Conservation (phyloP, 257 asterid genomes). For the Echites panduratus region DNA sequence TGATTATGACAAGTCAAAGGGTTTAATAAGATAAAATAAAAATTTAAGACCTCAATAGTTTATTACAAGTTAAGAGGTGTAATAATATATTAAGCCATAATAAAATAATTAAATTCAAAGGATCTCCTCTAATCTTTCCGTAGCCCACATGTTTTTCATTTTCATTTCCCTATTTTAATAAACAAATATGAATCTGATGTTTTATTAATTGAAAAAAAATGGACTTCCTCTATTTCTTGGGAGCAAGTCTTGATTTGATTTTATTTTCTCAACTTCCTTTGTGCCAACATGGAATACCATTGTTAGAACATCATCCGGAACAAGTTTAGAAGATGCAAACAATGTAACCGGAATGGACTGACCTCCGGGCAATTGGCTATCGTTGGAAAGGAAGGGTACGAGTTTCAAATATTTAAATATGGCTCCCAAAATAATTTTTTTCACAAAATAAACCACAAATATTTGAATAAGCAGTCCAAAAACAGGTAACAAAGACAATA, state of each 20-base stretch:
- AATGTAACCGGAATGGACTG: slow-evolving; percentile 57
- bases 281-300: slow-evolving; percentile 56
- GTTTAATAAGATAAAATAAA: too few species aligned
- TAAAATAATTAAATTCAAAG: background rate
- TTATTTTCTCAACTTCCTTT: slow-evolving; percentile 48
- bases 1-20: too few species aligned
- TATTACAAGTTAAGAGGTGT: too few species aligned
- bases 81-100: too few species aligned
- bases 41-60: too few species aligned
- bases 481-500: too few species aligned
- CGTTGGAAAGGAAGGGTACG: too few species aligned
- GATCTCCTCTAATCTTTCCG: background rate
- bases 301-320: slow-evolving; percentile 64
- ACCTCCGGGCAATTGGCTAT: slow-evolving; percentile 77
- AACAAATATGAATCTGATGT: slow-evolving; percentile 2
- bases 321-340: slow-evolving; percentile 54
- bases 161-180: background rate
- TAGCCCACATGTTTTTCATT: background rate
- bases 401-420: too few species aligned
- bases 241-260: slow-evolving; percentile 67
- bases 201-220: background rate
- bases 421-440: too few species aligned
- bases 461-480: too few species aligned
- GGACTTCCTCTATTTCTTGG: slow-evolving; percentile 31
- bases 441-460: too few species aligned